Evolutionary conservation across 2,329 filamentous ascomycete genomes (phyloP), one percentile per base, ranked within the genome.

Genomic region (Penicillium oxalicum): DNA sequence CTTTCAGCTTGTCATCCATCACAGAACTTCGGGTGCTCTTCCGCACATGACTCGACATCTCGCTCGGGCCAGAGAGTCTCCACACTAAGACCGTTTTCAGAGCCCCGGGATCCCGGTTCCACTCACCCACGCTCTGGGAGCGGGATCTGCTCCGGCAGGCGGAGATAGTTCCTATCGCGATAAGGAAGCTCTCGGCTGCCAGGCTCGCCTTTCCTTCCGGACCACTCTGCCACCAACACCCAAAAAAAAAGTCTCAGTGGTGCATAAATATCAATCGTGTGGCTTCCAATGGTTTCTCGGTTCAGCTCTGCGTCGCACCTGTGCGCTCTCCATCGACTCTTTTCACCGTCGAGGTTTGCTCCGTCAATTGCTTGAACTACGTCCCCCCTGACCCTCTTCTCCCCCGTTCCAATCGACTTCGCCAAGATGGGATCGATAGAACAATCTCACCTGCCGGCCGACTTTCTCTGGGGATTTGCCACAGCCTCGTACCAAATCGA

Each of bases 401-500:
- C 32, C 36, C 9, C 7, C n/a, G 26, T 27, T 33, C 29, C 34
- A 8, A 44, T 44, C 39, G 4, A 25, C 26, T 47, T 43, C 28
- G 40, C 32, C 49, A 53, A 36, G 25, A 65, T 65, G 64, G 62
- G 61, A 29, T 63, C 60, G 28, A 57, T 56, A 35, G 48, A 52
- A 9, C 47, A 60, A 29, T 63, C 64, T 32, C 63, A 57, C 50
- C 75, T 88, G 48, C 83, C 83, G 35, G 76, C 77, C 48, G 84
- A 88, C 67, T 89, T 91, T 68, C 71, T 82, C 52, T 90, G 86
- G 86, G 87, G 87, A 46, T 90, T 88, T 70, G 87, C 87, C 61
- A 91, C 87, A 35, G 87, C 87, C 53, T 77, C 88, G 65, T 94
- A 93, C 74, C 88, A 95, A 68, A 87, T 95, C 59, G 89, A 95